Conservation (phyloP, 768 basidiomycete genomes). For the Pisolithus marmoratus region DNA sequence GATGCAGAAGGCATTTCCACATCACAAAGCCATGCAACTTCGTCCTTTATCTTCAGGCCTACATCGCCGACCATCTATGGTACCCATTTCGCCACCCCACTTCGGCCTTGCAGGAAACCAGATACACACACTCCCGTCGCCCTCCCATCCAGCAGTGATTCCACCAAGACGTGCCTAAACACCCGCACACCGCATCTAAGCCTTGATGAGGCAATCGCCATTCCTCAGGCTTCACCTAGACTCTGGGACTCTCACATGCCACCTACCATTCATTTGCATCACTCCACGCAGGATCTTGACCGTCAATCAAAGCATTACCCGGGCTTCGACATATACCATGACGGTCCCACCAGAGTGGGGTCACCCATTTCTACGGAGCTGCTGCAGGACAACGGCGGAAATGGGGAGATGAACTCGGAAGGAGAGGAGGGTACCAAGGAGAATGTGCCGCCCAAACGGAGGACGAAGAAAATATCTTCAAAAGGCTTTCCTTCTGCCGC, state of each 20-base stretch:
- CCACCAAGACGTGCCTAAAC: slow-evolving; percentile 34
- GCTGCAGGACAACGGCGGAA: slow-evolving; percentile 1
- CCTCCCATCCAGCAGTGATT: slow-evolving; percentile 22
- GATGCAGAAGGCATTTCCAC: slow-evolving; percentile 45
- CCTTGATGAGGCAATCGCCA: neutral
- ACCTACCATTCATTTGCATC: slow-evolving; percentile 16
- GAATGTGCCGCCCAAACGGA: slow-evolving; percentile 48
- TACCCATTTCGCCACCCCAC: slow-evolving; percentile 21
- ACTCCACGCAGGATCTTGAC: slow-evolving; percentile 32
- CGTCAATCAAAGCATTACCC: slow-evolving; percentile 61
- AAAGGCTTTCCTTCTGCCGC: slow-evolving; percentile 16
- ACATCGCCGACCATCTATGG: slow-evolving; percentile 27
- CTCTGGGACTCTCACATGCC: slow-evolving; percentile 16
- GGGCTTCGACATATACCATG: slow-evolving; percentile 55
- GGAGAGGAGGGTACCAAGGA: slow-evolving; percentile 48
- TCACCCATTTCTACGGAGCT: slow-evolving; percentile 1
- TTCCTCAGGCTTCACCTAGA: slow-evolving; percentile 13
- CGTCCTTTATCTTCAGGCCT: slow-evolving; percentile 12
- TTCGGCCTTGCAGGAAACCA: slow-evolving; percentile 28
- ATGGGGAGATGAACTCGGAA: slow-evolving; percentile 9
- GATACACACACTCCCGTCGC: slow-evolving; percentile 23
- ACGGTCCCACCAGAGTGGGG: slow-evolving; percentile 18
- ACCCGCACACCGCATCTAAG: neutral
- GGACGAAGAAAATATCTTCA: slow-evolving; percentile 34
- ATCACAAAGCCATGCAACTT: slow-evolving; percentile 18